Base-by-base conservation (phyloP, 2,329 filamentous ascomycete genomes). In the Fusarium secorum region DNA sequence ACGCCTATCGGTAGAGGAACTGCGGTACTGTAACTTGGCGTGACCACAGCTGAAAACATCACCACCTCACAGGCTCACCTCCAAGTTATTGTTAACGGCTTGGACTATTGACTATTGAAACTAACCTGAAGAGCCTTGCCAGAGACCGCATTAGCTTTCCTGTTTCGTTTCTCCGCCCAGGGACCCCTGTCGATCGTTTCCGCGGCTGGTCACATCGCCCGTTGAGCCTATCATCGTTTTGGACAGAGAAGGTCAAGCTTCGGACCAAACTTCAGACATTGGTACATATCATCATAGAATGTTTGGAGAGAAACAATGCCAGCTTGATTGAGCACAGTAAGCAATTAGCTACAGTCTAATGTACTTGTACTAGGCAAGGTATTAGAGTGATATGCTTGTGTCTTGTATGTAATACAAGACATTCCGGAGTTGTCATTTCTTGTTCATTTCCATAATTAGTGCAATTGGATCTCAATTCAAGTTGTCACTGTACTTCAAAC, bases 91-190 rank as follows among this genome's bases (percentile, higher is more conserved):
- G 36, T 54, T 67, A 63, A 51, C 33, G 30, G 18, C 28, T 44
- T 48, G 26, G 35, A 35, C 30, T 66, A 55, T 54, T 61, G 42
- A 35, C 30, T 66, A 61, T 54, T 66, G 41, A 61, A 36, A 39
- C 7, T 53, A 35, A 42, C 28, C 45, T 33, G 18, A 60, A 39
- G 22, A 22, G 48, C 53, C 53, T 60, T 41, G 44, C 39, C 35
- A 41, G 44, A 66, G 63, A 42, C 39, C 51, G 60, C 61, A 49
- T 38, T 58, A 62, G 68, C 42, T 46, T 74, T 68, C 71, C 71
- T 68, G 71, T 73, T 75, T 73, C 45, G 73, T 75, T 75, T 75
- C 69, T 59, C 24, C 28, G 22, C 20, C n/a, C 67, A 59, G 68
- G 69, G 57, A 64, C 61, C 72, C 72, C 63, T 62, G 72, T 58